Evolutionary conservation across 768 basidiomycete genomes (phyloP), one percentile per base, ranked within the genome.

Genomic region (Naganishia kalamii): DNA sequence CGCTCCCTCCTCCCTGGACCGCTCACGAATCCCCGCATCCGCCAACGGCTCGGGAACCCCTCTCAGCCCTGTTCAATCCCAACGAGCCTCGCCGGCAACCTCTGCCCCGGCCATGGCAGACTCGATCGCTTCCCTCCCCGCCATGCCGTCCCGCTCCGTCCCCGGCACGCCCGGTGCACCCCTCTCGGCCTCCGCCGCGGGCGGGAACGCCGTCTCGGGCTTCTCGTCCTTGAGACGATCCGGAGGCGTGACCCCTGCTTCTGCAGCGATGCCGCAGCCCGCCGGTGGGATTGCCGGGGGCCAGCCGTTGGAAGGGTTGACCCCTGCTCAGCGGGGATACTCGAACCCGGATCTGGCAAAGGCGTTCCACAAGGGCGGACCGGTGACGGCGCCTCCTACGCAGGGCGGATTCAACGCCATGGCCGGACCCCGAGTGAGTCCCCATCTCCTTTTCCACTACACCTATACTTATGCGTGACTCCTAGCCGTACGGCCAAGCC

Each of bases 281-380:
- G 17, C 57, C 68, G 15, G 64, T 32, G 68, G 68, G 11, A 60
- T 65, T 25, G 69, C 63, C 40, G 66, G 63, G 54, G 66, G 65
- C 30, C 59, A 49, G 33, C 67, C 67, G 5, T 62, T 70, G 44
- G 68, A 67, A 23, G 74, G 74, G 17, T 57, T 76, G 44, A 64
- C 63, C n/a, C 71, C 74, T 23, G 50, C 65, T 40, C 70, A 77
- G 54, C 43, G 78, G 51, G 78, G 78, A 4, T 79, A 67, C 70
- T 76, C 76, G 21, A 78, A 78, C 68, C 78, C 78, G 11, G 78
- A 79, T 69, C 67, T 78, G n/a, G 75, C 78, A 4, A 73, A 77
- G 59, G 74, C 78, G 11, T 79, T 78, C 68, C 69, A 70, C 46
- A 76, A 75, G 67, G 68, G 62, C 25, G 73, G 43, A 44, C 43